phyloP scores from a whole-genome alignment of 2,329 filamentous ascomycete species.

The Huntiella bhutanensis region DNA sequence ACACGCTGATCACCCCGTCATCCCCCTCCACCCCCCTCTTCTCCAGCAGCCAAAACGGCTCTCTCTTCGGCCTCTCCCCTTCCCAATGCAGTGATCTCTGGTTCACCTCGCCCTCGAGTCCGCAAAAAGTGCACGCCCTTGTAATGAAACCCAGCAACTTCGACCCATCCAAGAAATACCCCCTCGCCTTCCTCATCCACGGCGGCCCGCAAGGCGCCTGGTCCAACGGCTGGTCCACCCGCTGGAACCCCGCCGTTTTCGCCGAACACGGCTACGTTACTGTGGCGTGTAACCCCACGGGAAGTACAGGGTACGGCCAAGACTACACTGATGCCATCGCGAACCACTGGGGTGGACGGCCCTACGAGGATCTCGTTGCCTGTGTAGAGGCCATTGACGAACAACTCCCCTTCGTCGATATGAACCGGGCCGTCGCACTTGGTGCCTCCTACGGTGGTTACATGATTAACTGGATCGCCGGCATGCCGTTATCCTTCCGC shows the following conservation, averaged over 20 bases:
- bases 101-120: slow-evolving; percentile 29
- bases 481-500: slow-evolving; percentile 58
- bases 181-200: slow-evolving; percentile 62
- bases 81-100: slow-evolving; percentile 44
- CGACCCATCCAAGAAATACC: slow-evolving; percentile 52
- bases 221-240: slow-evolving; percentile 56
- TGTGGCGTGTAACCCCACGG: slow-evolving; percentile 66
- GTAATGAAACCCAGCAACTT: slow-evolving; percentile 46
- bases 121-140: slow-evolving; percentile 48
- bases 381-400: slow-evolving; percentile 56
- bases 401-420: slow-evolving; percentile 50
- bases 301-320: slow-evolving; percentile 68
- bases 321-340: slow-evolving; percentile 57
- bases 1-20: slow-evolving; percentile 31
- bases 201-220: slow-evolving; percentile 67
- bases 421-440: slow-evolving; percentile 47
- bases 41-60: slow-evolving; percentile 46
- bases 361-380: slow-evolving; percentile 65
- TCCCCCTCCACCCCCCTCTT: slow-evolving; percentile 25
- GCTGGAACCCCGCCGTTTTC: slow-evolving; percentile 75
- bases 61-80: slow-evolving; percentile 44
- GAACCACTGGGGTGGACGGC: slow-evolving; percentile 66
- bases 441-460: slow-evolving; percentile 60
- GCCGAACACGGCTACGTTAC: slow-evolving; percentile 78
- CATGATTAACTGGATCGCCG: slow-evolving; percentile 86